Percentiles rank a stretch among this genome's conserved stretches.
These are phyloP conservation scores for Raffaelea ambrosiae DNA, from an alignment of 2,329 filamentous ascomycete genomes.

Conservation along the genomic window DNA sequence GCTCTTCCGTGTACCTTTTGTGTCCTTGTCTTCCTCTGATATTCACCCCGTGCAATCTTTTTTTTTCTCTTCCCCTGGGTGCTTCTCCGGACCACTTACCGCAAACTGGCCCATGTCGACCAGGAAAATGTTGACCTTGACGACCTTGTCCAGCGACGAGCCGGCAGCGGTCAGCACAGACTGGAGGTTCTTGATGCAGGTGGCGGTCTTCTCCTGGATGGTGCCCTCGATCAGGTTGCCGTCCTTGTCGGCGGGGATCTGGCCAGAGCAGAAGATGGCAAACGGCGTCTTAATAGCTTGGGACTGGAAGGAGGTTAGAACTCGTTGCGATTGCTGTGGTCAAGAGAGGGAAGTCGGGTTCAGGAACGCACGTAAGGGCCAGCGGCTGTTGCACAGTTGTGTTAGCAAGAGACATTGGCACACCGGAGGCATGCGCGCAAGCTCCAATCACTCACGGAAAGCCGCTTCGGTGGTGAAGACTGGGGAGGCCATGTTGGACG, in stretches of 20 bases:
- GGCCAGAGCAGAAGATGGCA: conserved; percentile 60
- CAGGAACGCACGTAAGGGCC: conserved; percentile 48
- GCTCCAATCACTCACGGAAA: conserved; percentile 39
- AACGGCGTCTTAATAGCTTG: conserved; percentile 58
- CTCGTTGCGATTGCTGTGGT: no score
- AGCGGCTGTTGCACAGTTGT: conserved; percentile 40
- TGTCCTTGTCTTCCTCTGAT: not conserved
- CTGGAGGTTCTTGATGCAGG: conserved; percentile 67
- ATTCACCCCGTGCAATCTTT: not conserved
- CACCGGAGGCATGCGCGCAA: no score
- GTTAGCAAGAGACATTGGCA: not conserved
- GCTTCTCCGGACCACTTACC: conserved; percentile 25
- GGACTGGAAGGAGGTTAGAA: conserved; percentile 25
- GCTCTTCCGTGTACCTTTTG: no score
- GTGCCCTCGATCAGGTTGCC: conserved; percentile 49
- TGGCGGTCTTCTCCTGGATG: conserved; percentile 54
- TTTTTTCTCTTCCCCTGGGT: not conserved
- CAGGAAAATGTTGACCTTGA: conserved; percentile 90
- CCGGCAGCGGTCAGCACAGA: conserved; percentile 77
- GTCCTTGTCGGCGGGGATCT: conserved; percentile 57
- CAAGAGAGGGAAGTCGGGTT: not conserved
- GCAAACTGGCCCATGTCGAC: conserved; percentile 86
- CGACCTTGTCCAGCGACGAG: conserved; percentile 67
- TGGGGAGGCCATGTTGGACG: conserved; percentile 34
- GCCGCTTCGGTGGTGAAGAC: conserved; percentile 53